These are phyloP conservation scores for Vaccinium vitisidaea DNA, from an alignment of 148 eudicot species.

Conservation along the genomic window DNA sequence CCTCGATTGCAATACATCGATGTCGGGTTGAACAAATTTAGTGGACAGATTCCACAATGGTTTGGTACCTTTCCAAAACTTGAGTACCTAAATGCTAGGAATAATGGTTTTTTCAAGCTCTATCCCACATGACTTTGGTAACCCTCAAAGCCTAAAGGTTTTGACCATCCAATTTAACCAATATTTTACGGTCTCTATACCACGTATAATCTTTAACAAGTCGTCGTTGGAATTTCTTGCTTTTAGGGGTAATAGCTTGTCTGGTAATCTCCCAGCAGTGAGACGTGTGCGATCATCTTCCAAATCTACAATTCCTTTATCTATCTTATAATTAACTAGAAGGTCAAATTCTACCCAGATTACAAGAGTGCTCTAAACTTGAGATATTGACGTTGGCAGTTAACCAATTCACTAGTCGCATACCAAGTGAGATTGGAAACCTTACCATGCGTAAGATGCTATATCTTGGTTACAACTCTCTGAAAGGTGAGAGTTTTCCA, in stretches of 20 bases:
- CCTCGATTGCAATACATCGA: too few species aligned
- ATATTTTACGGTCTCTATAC: slow-evolving; percentile 17
- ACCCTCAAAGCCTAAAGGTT: background rate
- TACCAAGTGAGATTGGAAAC: background rate
- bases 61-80: background rate
- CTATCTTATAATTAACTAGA: slow-evolving; percentile 2
- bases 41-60: background rate
- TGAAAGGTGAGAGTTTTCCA: too few species aligned
- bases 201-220: slow-evolving; percentile 21
- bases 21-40: background rate
- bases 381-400: background rate
- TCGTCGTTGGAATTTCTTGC: background rate
- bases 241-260: slow-evolving; percentile 1
- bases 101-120: background rate
- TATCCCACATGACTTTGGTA: background rate
- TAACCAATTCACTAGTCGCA: background rate
- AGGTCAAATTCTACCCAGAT: slow-evolving; percentile 10
- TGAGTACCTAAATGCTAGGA: background rate
- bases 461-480: too few species aligned
- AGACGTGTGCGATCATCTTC: slow-evolving; percentile 14
- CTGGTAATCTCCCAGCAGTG: slow-evolving; percentile 6
- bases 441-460: background rate
- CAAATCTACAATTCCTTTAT: slow-evolving; percentile 5
- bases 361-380: slow-evolving; percentile 13
- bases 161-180: background rate